Conservation (phyloP, 148 eudicot genomes). For the Beta vulgaris region DNA sequence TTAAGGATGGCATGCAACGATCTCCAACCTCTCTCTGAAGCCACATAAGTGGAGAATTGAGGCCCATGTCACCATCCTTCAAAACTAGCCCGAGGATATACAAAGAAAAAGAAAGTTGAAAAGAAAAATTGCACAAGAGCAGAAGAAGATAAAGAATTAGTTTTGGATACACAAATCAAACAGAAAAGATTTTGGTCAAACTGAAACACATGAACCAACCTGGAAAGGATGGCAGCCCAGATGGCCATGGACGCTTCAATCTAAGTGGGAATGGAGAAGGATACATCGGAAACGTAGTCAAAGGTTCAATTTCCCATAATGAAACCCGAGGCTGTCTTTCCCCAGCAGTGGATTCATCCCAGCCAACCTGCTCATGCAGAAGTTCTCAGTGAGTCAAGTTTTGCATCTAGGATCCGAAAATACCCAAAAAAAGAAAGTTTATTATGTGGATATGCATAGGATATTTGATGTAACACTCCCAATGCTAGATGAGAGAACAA, state of each 20-base stretch:
- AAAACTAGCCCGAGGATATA: conserved; percentile 37
- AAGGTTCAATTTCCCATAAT: conserved; percentile 83
- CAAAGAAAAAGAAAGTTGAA: background rate
- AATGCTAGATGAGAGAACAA: background rate
- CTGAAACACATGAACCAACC: conserved; percentile 32
- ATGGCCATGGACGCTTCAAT: conserved; percentile 79
- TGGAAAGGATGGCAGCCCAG: conserved; percentile 56
- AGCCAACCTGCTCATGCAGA: conserved; percentile 59
- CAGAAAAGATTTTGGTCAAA: background rate
- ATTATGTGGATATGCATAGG: background rate
- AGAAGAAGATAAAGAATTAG: background rate
- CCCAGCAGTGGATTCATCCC: conserved; percentile 88
- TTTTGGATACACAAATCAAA: conserved; percentile 3
- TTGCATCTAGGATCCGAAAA: background rate
- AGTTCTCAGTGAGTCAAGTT: background rate
- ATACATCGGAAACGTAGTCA: conserved; percentile 85
- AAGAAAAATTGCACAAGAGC: background rate
- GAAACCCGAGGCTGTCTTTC: conserved; percentile 83
- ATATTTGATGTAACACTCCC: conserved; percentile 3
- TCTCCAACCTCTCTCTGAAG: conserved; percentile 59
- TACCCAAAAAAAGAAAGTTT: background rate
- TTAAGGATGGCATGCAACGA: conserved; percentile 49
- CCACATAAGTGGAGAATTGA: conserved; percentile 68
- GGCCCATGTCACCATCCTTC: conserved; percentile 58
- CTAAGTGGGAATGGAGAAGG: conserved; percentile 72